Evolutionary conservation across 2,329 filamentous ascomycete genomes (phyloP), one percentile per base, ranked within the genome.

Genomic region (Stemphylium lycopersici): DNA sequence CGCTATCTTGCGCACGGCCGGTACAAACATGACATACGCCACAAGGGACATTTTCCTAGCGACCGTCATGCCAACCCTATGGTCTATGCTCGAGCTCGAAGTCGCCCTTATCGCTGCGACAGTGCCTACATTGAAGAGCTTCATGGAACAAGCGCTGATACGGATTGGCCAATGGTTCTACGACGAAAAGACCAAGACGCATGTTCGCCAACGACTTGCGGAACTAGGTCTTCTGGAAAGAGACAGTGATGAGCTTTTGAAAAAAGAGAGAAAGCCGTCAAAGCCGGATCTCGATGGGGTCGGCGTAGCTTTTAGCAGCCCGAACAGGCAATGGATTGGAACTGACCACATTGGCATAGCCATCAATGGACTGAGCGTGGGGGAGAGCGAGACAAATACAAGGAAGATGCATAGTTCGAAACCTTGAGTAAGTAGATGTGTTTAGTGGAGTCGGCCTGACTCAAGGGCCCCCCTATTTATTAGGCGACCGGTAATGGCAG

Each of bases 71-170:
- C 56, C 62, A 22, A 52, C 60, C 16, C 20, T 68, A 13, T 69
- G 62, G 61, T 63, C 67, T 12, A 49, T 59, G n/a, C 32, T 71
- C n/a, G 65, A 71, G 42, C 59, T 55, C 41, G 60, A 68, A 18
- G 56, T 70, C 24, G 68, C 61, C 8, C 52, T 69, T n/a, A 65
- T 69, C 24, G 68, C 62, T 4, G 68, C 68, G 11, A 69, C 60
- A 13, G 59, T 69, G 12, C 68, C 68, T 15, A 70, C 66, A 20
- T 52, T 70, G 32, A 67, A 68, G 56, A 42, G 39, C 16, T 65
- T 68, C 20, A 52, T 67, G 47, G 58, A 67, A 37, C 45, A 43
- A 2, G 31, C 39, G 16, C 47, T 66, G 8, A 20, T 62, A 4
- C 55, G 36, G 29, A 15, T 66, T 10, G 62, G 61, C 2, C 26